Base-by-base conservation (phyloP, 2,329 filamentous ascomycete species). In the Ploettnerulaceae sp. region DNA sequence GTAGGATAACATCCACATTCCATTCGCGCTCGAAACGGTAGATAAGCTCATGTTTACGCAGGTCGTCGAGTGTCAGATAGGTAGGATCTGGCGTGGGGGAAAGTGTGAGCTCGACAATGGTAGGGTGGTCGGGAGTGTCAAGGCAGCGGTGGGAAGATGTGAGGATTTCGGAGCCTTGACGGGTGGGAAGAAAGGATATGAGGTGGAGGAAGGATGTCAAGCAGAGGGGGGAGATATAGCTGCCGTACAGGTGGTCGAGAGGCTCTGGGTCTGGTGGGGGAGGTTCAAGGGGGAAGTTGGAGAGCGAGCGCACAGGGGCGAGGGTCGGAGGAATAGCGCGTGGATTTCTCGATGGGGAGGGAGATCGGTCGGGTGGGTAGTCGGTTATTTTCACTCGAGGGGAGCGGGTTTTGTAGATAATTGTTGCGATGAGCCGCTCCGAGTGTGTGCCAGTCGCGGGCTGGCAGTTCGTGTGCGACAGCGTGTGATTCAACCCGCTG, bases 1-100 rank as follows among this genome's bases (percentile, higher is more conserved):
- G 87, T 52, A 95, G 73, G 15, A 86, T 79, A 11, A 91, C 84
- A 66, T 94, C 87, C 31, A 93, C 83, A 61, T 89, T 90, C 87
- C 88, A 94, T 65, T 91, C 86, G 53, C 81, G 78, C 74, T 95
- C 88, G 61, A 94, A 94, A 14, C 82, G 77, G 70, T 86, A 89
- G 49, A 95, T 81, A 49, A 81, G 79, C 68, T 91, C 86, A 64
- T 94, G 84, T 61, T 86, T 86, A 53, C 86, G 78, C 57, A 94
- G 70, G 56, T 89, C 85, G 2, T 74, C 70, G 14, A 91, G 61
- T 60, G 80, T 71, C 59, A 86, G 67, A 66, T 85, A 87, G 58
- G 79, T 75, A 2, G 73, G 69, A 7, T 75, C 72, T 1, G 79
- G 80, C 0, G 75, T 73, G 0, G 82, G 78, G 1, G 77, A 75